phyloP scores from a whole-genome alignment of 352 stramenopile genomes.

The Globisporangium nagaii region DNA sequence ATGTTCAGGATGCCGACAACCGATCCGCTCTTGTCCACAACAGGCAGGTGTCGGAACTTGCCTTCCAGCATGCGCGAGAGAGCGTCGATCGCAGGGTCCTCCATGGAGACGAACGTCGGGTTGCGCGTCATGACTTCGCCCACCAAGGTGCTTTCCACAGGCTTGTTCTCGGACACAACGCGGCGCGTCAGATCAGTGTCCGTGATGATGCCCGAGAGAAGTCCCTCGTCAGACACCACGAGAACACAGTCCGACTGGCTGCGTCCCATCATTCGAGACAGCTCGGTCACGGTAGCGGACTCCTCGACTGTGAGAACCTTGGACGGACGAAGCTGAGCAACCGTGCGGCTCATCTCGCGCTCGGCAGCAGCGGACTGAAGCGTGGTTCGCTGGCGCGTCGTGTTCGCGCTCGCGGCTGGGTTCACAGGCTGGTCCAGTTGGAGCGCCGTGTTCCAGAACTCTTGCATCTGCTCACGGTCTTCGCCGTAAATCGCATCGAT shows the following conservation, averaged over 20 bases:
- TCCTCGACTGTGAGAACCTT: conserved; percentile 88
- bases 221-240: conserved; percentile 85
- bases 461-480: conserved; percentile 83
- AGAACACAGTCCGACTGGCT: conserved; percentile 92
- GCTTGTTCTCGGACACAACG: conserved; percentile 75
- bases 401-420: conserved; percentile 23
- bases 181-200: conserved; percentile 87
- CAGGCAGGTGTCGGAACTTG: conserved; percentile 84
- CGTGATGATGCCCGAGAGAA: conserved; percentile 94
- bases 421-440: conserved; percentile 70
- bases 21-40: conserved; percentile 69
- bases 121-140: conserved; percentile 82
- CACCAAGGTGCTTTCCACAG: conserved; percentile 62
- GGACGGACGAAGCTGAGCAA: conserved; percentile 71
- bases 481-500: conserved; percentile 87
- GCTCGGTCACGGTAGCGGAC: conserved; percentile 76
- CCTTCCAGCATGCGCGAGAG: conserved; percentile 85
- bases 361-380: conserved; percentile 48
- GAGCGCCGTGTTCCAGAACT: conserved; percentile 86
- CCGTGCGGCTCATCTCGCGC: conserved; percentile 73
- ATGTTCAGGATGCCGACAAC: conserved; percentile 98
- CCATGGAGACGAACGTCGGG: conserved; percentile 77
- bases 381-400: conserved; percentile 43
- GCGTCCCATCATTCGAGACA: conserved; percentile 84
- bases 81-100: conserved; percentile 80